A percentile compares a stretch with the other conserved stretches of the same genome.
Conservation (phyloP, 495 filamentous ascomycete species). For the Aspergillus avenaceus region DNA sequence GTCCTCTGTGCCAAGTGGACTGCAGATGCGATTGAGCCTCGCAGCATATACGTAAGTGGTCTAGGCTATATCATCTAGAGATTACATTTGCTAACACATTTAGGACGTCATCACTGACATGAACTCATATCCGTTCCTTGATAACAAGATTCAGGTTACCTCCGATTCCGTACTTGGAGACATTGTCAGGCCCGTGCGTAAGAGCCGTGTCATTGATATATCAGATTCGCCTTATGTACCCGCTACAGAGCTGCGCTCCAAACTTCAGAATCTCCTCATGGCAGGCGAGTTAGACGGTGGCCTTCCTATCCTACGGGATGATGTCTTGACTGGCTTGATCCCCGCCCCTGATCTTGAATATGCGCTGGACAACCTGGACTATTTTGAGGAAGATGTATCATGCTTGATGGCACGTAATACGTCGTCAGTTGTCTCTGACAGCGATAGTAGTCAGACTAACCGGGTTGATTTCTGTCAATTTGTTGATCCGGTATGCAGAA, state of each 20-base stretch:
- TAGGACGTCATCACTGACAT: constrained; percentile 90
- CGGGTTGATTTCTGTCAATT: constrained; percentile 75
- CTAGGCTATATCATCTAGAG: too few species aligned
- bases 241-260: constrained; percentile 68
- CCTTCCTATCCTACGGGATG: constrained; percentile 76
- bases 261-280: constrained; percentile 75
- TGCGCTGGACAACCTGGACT: constrained; percentile 74
- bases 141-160: constrained; percentile 86
- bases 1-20: constrained; percentile 97
- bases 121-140: constrained; percentile 94
- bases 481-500: constrained; percentile 70
- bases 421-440: constrained; percentile 50
- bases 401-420: constrained; percentile 77
- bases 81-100: background rate
- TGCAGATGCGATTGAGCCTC: constrained; percentile 89
- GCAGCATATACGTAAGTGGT: constrained; percentile 87
- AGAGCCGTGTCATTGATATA: constrained; percentile 83
- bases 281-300: constrained; percentile 91
- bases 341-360: constrained; percentile 94
- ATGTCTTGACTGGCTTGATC: constrained; percentile 82
- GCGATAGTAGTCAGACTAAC: constrained; percentile 40
- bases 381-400: constrained; percentile 64
- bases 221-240: constrained; percentile 70
- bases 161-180: constrained; percentile 83
- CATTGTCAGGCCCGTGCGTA: constrained; percentile 71